Percentiles rank a stretch among this genome's conserved stretches.
phyloP scores from a whole-genome alignment of 345 rosid genomes.

The Lumnitzera littorea region DNA sequence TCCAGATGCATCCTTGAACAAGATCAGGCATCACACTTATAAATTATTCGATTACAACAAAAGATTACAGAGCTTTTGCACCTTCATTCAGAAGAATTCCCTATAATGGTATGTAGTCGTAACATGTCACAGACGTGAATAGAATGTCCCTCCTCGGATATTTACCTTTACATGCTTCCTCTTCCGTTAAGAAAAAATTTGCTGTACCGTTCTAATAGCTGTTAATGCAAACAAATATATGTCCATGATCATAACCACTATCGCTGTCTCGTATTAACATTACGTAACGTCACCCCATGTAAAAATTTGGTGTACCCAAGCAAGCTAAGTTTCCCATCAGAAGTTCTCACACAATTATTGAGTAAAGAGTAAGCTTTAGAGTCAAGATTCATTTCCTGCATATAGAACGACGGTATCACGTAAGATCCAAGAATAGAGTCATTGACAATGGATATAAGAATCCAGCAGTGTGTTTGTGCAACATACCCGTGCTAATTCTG shows the following conservation, averaged over 20 bases:
- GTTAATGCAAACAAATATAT: constrained; percentile 1
- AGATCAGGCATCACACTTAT: no score
- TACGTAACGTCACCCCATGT: constrained; percentile 68
- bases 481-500: constrained; percentile 70
- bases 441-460: no score
- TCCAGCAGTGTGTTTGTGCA: no score
- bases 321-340: constrained; percentile 83
- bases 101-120: no score
- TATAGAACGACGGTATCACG: no score
- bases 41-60: no score
- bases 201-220: background rate
- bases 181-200: background rate
- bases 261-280: constrained; percentile 45
- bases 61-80: no score
- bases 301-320: constrained; percentile 68
- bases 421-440: no score
- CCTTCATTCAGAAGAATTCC: no score
- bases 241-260: constrained; percentile 14
- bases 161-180: background rate
- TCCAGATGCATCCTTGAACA: no score
- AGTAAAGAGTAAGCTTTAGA: constrained; percentile 68
- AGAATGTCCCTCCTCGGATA: background rate
- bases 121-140: background rate
- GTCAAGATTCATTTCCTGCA: constrained; percentile 74
- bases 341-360: constrained; percentile 69